Evolutionary conservation across 2,329 filamentous ascomycete genomes (phyloP).

Genomic region (Fusarium sp.): DNA sequence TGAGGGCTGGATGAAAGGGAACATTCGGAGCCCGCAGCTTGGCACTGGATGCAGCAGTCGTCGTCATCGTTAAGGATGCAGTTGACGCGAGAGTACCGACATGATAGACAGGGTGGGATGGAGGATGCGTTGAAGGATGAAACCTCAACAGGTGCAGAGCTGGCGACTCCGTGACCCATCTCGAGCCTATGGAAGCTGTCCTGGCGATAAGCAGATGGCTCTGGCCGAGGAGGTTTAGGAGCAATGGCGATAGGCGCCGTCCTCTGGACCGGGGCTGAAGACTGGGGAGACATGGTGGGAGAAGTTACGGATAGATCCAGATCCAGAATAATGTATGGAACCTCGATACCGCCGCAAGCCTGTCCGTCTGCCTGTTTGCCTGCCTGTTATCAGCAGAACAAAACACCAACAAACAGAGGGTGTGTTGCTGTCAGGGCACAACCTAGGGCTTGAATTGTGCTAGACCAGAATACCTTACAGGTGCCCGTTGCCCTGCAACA

Average conservation of each 20-base stretch:
- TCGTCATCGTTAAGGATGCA: conserved; percentile 80
- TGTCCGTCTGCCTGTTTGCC: background rate
- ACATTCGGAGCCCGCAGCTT: conserved; percentile 79
- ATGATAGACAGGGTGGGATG: conserved; percentile 73
- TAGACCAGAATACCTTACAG: conserved; percentile 30
- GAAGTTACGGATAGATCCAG: conserved; percentile 14
- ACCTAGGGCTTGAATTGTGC: conserved; percentile 10
- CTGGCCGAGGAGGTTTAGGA: conserved; percentile 61
- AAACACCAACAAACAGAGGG: conserved; percentile 9
- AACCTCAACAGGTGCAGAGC: conserved; percentile 57
- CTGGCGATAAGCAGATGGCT: conserved; percentile 55
- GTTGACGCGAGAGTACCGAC: conserved; percentile 75
- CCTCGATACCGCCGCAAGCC: conserved; percentile 14
- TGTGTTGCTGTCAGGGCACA: conserved; percentile 30
- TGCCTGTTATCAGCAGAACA: conserved; percentile 7
- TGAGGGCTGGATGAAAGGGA: conserved; percentile 80
- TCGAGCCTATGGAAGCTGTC: conserved; percentile 58
- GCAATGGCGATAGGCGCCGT: conserved; percentile 73
- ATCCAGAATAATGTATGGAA: conserved; percentile 23
- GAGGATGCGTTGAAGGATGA: conserved; percentile 52
- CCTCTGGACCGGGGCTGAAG: conserved; percentile 58
- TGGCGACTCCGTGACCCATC: conserved; percentile 58
- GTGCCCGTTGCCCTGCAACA: conserved; percentile 39
- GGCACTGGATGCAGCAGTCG: conserved; percentile 78
- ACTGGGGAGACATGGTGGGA: conserved; percentile 59